Evolutionary conservation across 371 early-diverging fungal genomes (phyloP), one percentile per base, ranked within the genome.

Genomic region (Lichtheimia corymbifera): DNA sequence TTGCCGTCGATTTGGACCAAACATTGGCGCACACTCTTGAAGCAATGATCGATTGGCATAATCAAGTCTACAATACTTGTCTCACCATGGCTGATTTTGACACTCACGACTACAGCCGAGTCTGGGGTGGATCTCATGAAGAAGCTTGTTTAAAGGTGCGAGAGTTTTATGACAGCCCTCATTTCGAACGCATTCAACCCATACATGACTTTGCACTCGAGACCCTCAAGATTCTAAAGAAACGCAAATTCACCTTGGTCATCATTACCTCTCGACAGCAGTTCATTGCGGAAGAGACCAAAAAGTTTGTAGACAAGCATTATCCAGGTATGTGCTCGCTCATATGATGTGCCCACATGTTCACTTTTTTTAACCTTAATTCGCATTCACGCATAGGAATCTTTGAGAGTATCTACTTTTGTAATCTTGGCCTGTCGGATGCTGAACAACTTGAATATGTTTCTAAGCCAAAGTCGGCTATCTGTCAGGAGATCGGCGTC

Each of bases 221-320:
- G 56, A 77, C 80, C 4, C 66, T 83, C 50, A 80, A 80, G 68
- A 76, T 77, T 49, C 64, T 83, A 22, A 83, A 83, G 61, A 73
- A 77, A 51, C 75, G 80, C 15, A 70, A 73, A 13, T 80, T 71
- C 65, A 70, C 67, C 4, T 66, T 83, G 41, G 79, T 83, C 14
- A 83, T 83, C 57, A 74, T 83, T 59, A 83, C 83, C 2, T 74
- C 79, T 17, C 71, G 83, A 27, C 83, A 80, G 47, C 83, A 83
- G 63, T 83, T 83, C 53, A 74, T 83, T 25, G 83, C 83, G 17
- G 83, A 78, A 58, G 62, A 74, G 52, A 83, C 83, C 15, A 65
- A 59, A 18, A 55, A 65, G 30, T 67, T 65, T 51, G 62, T 67
- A 0, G 59, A 63, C 49, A 57, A 54, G 5, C 70, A 70, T 57